A percentile compares a stretch with the other conserved stretches of the same genome.
These are phyloP conservation scores for Gynostemma pentaphyllum DNA, from an alignment of 306 rosid species.

Conservation along the genomic window DNA sequence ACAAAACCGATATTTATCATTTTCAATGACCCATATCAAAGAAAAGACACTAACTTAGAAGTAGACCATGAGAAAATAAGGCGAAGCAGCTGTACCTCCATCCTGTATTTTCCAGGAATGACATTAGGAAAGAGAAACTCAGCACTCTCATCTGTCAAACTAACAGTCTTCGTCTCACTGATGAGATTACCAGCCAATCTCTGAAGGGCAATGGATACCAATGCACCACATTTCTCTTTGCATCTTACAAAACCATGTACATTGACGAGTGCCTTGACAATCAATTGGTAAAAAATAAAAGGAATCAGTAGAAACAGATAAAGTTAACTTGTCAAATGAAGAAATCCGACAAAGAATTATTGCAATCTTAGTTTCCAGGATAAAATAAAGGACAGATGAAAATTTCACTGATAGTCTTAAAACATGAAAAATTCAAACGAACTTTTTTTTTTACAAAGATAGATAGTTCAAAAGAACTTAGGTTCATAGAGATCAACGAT, in stretches of 20 bases:
- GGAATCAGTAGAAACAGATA: background rate
- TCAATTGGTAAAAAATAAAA: slow-evolving; percentile 3
- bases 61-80: slow-evolving; percentile 13
- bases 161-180: slow-evolving; percentile 41
- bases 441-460: no score
- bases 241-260: slow-evolving; percentile 60
- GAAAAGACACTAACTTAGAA: slow-evolving; percentile 4
- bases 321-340: slow-evolving; percentile 6
- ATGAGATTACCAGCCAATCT: slow-evolving; percentile 38
- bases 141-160: slow-evolving; percentile 47
- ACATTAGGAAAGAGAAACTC: slow-evolving; percentile 54
- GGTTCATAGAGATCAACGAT: slow-evolving; percentile 3
- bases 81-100: slow-evolving; percentile 44
- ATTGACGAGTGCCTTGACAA: slow-evolving; percentile 76
- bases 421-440: background rate
- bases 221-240: slow-evolving; percentile 75
- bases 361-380: no score
- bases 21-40: background rate
- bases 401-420: background rate
- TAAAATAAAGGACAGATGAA: no score
- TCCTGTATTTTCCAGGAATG: slow-evolving; percentile 85
- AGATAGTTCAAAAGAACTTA: background rate
- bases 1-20: background rate
- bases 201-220: slow-evolving; percentile 62
- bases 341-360: background rate